phyloP scores from a whole-genome alignment of 495 filamentous ascomycete genomes.

The Xylaria flabelliformis region DNA sequence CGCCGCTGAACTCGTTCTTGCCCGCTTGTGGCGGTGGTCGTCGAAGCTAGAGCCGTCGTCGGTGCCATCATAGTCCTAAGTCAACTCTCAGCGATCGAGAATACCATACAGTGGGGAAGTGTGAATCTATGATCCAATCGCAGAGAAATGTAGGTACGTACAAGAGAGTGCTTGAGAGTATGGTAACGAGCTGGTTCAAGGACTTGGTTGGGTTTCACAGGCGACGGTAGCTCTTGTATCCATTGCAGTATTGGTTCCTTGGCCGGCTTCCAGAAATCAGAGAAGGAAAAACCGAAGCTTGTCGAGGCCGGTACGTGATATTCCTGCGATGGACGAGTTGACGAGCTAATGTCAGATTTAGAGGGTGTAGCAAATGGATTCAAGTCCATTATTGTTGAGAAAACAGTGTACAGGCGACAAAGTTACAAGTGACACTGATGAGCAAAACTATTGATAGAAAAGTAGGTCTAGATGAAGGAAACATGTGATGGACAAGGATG shows the following conservation, averaged over 20 bases:
- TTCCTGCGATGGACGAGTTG: conserved; percentile 11
- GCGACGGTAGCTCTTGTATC: conserved; percentile 31
- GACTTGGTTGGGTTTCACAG: conserved; percentile 19
- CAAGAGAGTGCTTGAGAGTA: conserved; percentile 31
- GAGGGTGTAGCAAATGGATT: neutral
- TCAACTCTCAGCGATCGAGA: conserved; percentile 8
- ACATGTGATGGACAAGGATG: neutral
- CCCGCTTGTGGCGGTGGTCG: conserved; percentile 29
- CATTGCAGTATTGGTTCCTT: conserved; percentile 31
- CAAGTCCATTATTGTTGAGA: conserved; percentile 1
- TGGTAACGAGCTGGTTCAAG: conserved; percentile 27
- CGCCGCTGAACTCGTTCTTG: conserved; percentile 12
- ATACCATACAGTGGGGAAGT: neutral
- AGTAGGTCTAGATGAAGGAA: neutral
- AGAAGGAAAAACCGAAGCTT: conserved; percentile 31
- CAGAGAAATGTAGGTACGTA: conserved; percentile 18
- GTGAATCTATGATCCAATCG: neutral
- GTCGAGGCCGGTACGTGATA: conserved; percentile 28
- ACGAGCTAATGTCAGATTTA: neutral
- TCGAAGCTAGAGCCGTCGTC: conserved; percentile 13
- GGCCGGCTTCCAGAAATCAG: conserved; percentile 26
- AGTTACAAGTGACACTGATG: neutral
- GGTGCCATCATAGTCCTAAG: conserved; percentile 26
- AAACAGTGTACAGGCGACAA: conserved; percentile 1
- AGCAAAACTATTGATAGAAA: conserved; percentile 7